Evolutionary conservation across 1,139 yeast genomes (phyloP).

Genomic region (Hansenula lynferdii): DNA sequence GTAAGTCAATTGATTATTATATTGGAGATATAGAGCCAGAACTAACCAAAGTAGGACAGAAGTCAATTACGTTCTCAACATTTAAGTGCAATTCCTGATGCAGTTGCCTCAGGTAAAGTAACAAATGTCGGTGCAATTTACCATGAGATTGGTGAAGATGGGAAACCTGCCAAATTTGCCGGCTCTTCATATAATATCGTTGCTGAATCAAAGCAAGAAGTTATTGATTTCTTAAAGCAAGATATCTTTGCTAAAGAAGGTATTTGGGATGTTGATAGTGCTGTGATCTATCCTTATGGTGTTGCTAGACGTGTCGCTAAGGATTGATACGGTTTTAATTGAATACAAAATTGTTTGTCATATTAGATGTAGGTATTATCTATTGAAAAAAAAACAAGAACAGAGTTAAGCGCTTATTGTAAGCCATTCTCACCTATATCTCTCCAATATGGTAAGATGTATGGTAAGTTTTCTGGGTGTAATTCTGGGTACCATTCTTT

Average conservation of each 20-base stretch:
- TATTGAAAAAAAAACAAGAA: too few species aligned
- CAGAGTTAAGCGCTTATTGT: too few species aligned
- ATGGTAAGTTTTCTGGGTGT: conserved; percentile 32
- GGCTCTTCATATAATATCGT: conserved; percentile 64
- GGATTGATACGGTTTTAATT: too few species aligned
- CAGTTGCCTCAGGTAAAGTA: conserved; percentile 49
- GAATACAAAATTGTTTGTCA: too few species aligned
- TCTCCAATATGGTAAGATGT: conserved; percentile 35
- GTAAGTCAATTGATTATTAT: conserved; percentile 5
- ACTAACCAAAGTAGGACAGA: conserved; percentile 36
- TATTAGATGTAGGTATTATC: too few species aligned
- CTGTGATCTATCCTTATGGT: conserved; percentile 52
- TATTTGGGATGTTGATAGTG: conserved; percentile 71
- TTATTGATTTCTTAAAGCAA: conserved; percentile 53
- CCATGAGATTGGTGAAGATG: conserved; percentile 36
- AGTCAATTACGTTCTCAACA: conserved; percentile 53
- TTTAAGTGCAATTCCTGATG: conserved; percentile 46
- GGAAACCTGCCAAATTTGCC: conserved; percentile 49
- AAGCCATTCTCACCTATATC: conserved; percentile 13
- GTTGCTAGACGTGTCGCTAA: conserved; percentile 40
- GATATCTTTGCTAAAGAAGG: conserved; percentile 64
- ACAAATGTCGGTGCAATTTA: conserved; percentile 64
- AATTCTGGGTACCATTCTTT: conserved; percentile 41
- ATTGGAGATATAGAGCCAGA: background rate
- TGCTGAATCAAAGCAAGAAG: conserved; percentile 62